A percentile compares a stretch with the other conserved stretches of the same genome.
phyloP scores from a whole-genome alignment of 441 rosid species.

The Rhodomyrtus psidioides region DNA sequence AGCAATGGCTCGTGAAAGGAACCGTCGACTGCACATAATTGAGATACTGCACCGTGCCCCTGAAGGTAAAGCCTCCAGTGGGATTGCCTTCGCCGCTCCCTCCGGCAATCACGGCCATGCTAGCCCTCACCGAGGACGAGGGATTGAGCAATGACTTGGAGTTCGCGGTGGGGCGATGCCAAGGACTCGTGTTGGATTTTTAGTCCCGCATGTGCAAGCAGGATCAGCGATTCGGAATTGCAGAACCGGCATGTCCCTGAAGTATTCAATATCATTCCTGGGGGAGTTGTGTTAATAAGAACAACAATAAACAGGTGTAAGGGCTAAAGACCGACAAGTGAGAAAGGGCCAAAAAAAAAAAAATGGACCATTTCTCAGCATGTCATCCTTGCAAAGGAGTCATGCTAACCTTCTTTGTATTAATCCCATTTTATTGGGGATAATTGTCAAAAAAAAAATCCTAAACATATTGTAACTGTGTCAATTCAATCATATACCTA shows the following conservation, averaged over 20 bases:
- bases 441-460: no score
- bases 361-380: constrained; percentile 30
- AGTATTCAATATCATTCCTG: constrained; percentile 22
- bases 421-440: constrained; percentile 53
- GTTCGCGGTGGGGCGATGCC: constrained; percentile 41
- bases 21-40: constrained; percentile 45
- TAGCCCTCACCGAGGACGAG: constrained; percentile 8
- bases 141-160: constrained; percentile 32
- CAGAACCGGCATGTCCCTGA: constrained; percentile 26
- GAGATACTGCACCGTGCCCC: constrained; percentile 32
- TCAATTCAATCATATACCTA: no score
- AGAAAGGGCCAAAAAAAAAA: background rate
- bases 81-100: constrained; percentile 26
- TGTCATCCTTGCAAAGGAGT: constrained; percentile 24
- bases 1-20: constrained; percentile 38
- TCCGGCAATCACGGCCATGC: constrained; percentile 30
- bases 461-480: no score
- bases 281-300: background rate
- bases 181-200: constrained; percentile 21
- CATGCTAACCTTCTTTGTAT: constrained; percentile 62
- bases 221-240: constrained; percentile 24
- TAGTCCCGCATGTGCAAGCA: constrained; percentile 30
- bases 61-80: constrained; percentile 42
- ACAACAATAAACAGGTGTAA: background rate
- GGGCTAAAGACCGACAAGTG: background rate